Evolutionary conservation across 116 monocot species (phyloP), one percentile per base, ranked within the genome.

Genomic region (Posidonia oceanica): DNA sequence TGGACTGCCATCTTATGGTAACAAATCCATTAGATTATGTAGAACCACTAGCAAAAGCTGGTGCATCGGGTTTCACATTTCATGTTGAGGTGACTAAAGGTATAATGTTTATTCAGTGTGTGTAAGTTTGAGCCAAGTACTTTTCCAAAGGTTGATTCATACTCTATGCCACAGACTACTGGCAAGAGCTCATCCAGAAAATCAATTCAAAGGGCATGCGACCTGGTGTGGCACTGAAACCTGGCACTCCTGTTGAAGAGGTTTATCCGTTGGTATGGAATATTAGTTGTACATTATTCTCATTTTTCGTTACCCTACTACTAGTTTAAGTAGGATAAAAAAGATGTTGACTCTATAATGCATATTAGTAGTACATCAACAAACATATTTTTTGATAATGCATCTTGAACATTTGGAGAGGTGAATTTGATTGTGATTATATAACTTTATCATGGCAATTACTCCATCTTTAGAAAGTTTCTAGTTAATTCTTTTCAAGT

Each of bases 1-100:
- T 95, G 77, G 95, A 95, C 69, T 95, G 95, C 76, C 95, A 95
- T 86, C 86, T 95, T 71, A 95, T 95, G 91, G 95, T 95, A 40
- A 91, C 95, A 80, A 95, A 91, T 75, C 91, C 95, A 59, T 52
- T 78, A 70, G 91, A 88, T 64, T 95, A 95, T 79, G 83, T 95
- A 29, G 91, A 95, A 54, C 84, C 88, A 42, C 78, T 95, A 14
- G 76, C 88, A 16, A 95, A 91, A 75, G 95, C 95, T 78, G 95
- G 95, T 76, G 95, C 95, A 60, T 95, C 95, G 59, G 95, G 95
- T 38, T 95, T 95, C 80, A 95, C 95, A 78, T 95, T 95, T 81
- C 95, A 91, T 83, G 72, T 95, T 65, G 95, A 95, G 84, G 88
- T 82, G n/a, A 66, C 95, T 36, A 84, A 88, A 88, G 91, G 95